phyloP scores from a whole-genome alignment of 345 rosid species.

The Iberis pinnata region DNA sequence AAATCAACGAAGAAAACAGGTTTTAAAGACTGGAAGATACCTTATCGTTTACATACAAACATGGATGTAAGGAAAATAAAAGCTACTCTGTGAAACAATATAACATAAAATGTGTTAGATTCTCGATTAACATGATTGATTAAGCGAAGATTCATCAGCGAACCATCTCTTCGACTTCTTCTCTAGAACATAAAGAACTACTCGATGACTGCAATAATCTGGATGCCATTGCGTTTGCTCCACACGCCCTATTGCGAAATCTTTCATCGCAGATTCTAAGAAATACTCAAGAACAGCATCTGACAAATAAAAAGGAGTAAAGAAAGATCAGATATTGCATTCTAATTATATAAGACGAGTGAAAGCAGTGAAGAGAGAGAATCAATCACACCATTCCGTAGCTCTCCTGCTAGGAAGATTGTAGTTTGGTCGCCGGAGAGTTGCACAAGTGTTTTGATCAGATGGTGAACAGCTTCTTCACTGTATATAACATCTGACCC shows the following conservation, averaged over 20 bases:
- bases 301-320: slow-evolving; percentile 12
- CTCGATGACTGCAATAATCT: slow-evolving; percentile 57
- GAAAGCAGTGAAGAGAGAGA: slow-evolving; percentile 7
- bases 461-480: slow-evolving; percentile 73
- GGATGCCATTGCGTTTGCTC: slow-evolving; percentile 84
- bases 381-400: slow-evolving; percentile 55
- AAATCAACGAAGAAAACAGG: too few species aligned
- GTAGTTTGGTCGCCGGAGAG: slow-evolving; percentile 67
- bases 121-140: slow-evolving; percentile 27
- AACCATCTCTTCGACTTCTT: slow-evolving; percentile 41
- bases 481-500: slow-evolving; percentile 91
- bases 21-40: too few species aligned
- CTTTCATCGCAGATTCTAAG: slow-evolving; percentile 57
- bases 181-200: slow-evolving; percentile 65
- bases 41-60: too few species aligned
- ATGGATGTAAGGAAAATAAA: too few species aligned
- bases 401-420: slow-evolving; percentile 68
- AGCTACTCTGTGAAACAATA: too few species aligned
- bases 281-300: slow-evolving; percentile 82
- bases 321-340: too few species aligned
- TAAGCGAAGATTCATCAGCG: slow-evolving; percentile 17
- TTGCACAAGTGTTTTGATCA: slow-evolving; percentile 59
- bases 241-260: slow-evolving; percentile 62
- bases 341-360: neutral
- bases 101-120: too few species aligned